phyloP scores from a whole-genome alignment of 2,329 filamentous ascomycete genomes.

The Zasmidium angulare region DNA sequence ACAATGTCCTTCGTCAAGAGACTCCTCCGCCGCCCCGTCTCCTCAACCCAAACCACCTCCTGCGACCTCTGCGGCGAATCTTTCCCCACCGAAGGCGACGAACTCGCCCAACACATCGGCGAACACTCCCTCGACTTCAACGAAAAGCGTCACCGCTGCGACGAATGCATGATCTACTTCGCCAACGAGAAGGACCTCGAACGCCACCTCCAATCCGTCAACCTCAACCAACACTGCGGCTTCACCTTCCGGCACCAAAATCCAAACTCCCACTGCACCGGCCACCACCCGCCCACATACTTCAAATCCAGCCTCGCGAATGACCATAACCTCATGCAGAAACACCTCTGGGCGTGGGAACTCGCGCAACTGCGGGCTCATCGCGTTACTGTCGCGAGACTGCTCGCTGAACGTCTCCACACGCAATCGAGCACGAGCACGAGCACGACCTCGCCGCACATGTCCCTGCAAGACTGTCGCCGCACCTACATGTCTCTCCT shows the following conservation, averaged over 20 bases:
- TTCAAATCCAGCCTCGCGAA: conserved; percentile 16
- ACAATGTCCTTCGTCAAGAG: conserved; percentile 20
- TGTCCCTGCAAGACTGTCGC: conserved; percentile 19
- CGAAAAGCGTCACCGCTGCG: conserved; percentile 25
- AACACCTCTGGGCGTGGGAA: conserved; percentile 26
- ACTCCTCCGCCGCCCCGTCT: conserved; percentile 17
- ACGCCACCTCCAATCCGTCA: conserved; percentile 23
- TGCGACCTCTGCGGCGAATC: conserved; percentile 24
- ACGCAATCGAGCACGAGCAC: no score
- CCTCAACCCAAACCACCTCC: conserved; percentile 7
- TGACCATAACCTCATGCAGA: conserved; percentile 25
- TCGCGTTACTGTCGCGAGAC: conserved; percentile 17
- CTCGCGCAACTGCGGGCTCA: conserved; percentile 21
- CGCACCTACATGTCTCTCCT: conserved; percentile 19
- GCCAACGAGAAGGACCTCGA: conserved; percentile 24
- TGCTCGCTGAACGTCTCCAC: conserved; percentile 19
- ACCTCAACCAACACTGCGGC: conserved; percentile 24
- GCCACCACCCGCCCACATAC: conserved; percentile 24
- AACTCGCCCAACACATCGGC: conserved; percentile 22
- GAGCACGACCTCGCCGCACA: conserved; percentile 14
- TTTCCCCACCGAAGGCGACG: conserved; percentile 15
- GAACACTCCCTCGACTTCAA: conserved; percentile 24
- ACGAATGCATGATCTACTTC: conserved; percentile 26
- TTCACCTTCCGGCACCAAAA: conserved; percentile 24
- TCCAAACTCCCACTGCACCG: conserved; percentile 12